These are phyloP conservation scores for Pseudocercospora pini-densiflorae DNA, from an alignment of 2,329 filamentous ascomycete species.

Conservation along the genomic window DNA sequence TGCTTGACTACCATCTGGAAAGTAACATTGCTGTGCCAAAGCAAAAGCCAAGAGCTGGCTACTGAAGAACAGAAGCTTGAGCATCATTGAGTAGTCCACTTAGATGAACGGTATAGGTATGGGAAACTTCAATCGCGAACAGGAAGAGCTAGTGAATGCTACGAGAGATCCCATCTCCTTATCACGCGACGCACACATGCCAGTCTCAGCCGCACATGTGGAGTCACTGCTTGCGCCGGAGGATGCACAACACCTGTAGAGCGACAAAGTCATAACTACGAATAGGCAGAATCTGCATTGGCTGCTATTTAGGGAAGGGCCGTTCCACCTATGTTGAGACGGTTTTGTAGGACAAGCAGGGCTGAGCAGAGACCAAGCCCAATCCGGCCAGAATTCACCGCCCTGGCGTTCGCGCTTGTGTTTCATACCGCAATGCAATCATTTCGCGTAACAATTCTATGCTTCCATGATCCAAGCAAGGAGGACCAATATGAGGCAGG, in stretches of 20 bases:
- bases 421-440: neutral
- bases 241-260: neutral
- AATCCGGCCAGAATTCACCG: too few relatives aligned
- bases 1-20: neutral
- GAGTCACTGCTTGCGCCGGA: neutral
- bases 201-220: neutral
- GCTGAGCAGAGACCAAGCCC: neutral
- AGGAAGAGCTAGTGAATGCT: neutral
- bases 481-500: neutral
- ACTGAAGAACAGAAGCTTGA: neutral
- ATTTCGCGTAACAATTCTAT: neutral
- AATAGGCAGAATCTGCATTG: neutral
- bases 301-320: neutral
- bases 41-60: neutral
- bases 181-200: too few relatives aligned
- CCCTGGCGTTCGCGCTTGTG: neutral
- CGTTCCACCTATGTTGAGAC: neutral
- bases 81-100: neutral
- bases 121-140: neutral
- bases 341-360: neutral
- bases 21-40: neutral
- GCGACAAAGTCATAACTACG: neutral
- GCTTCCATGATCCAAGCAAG: neutral
- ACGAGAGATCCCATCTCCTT: neutral
- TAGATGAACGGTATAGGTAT: neutral